Base-by-base conservation (phyloP, 768 basidiomycete species). In the Termitomyces sp. region DNA sequence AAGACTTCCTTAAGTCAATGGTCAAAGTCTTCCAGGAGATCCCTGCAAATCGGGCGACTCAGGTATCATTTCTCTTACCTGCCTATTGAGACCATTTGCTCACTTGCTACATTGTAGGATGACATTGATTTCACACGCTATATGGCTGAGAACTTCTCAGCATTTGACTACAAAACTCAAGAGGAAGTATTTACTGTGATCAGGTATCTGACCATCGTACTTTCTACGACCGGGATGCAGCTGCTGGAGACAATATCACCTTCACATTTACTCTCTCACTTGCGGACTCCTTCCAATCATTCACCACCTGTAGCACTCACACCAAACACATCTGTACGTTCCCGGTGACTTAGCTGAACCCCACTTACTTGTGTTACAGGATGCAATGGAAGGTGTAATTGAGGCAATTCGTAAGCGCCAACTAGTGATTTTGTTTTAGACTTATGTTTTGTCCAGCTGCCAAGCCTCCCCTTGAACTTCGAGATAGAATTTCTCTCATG, bases 161-260 rank as follows among this genome's bases (percentile, higher is more conserved):
- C 89, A 0, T 85, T 99, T 62, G 95, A 98, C 38, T 98, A 96
- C 79, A 98, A 94, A 77, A 92, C 93, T 0, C 88, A 91, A 67
- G 97, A 99, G 73, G 97, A 98, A 74, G 87, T 89, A 5, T 76
- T 98, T 56, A 87, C 90, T 5, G 87, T 98, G 29, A 84, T 97
- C 69, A 91, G 89, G 62, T 82, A 83, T 58, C 79, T 96, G 59
- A 94, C 92, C 9, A 76, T 82, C 17, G 81, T 89, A 29, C 80
- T 93, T 50, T 95, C 89, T 1, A 90, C 87, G 2, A 83, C 85
- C 10, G 96, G 91, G 57, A 88, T 87, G 81, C 92, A 91, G 67
- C 73, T 92, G n/a, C 80, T 93, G 59, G 94, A 91, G 67, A 75
- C 80, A 20, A 71, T 91, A 25, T 89, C 87, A 5, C 92, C 91